phyloP scores from a whole-genome alignment of 306 rosid genomes.

The Cajanus cajan region DNA sequence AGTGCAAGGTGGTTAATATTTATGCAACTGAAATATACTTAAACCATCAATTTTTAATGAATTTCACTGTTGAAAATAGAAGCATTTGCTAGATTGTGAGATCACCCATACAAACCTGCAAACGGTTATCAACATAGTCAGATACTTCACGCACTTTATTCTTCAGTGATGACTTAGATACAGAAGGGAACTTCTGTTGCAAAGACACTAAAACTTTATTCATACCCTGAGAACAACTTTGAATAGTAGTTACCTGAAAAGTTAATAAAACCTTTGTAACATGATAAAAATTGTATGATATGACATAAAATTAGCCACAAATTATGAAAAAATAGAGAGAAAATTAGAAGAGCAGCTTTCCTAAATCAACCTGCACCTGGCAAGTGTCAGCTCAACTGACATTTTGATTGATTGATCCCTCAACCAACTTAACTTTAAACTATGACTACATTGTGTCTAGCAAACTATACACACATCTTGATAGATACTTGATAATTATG shows the following conservation, averaged over 20 bases:
- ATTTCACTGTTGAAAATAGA: slow-evolving; percentile 24
- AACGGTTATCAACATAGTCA: slow-evolving; percentile 69
- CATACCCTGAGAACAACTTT: slow-evolving; percentile 71
- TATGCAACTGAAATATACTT: not conserved
- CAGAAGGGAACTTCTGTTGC: slow-evolving; percentile 74
- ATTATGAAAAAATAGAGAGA: not conserved
- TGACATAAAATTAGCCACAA: slow-evolving; percentile 22
- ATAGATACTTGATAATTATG: not conserved
- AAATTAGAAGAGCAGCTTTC: not conserved
- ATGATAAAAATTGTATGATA: slow-evolving; percentile 25
- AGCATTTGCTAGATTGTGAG: slow-evolving; percentile 12
- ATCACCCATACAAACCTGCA: slow-evolving; percentile 67
- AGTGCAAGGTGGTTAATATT: not conserved
- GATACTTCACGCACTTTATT: slow-evolving; percentile 84
- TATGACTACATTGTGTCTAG: not conserved
- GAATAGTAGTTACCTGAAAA: slow-evolving; percentile 76
- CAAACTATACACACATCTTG: not conserved
- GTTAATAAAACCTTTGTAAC: slow-evolving; percentile 6
- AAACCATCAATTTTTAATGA: not conserved
- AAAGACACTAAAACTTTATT: slow-evolving; percentile 64
- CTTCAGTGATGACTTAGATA: slow-evolving; percentile 62
- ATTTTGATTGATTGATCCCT: not conserved
- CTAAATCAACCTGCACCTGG: slow-evolving; percentile 7
- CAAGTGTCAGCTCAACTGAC: not conserved
- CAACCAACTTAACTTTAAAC: not conserved